Percentiles rank a stretch among this genome's conserved stretches.
These are phyloP conservation scores for Apiospora aurea DNA, from an alignment of 2,329 filamentous ascomycete species.

Conservation along the genomic window DNA sequence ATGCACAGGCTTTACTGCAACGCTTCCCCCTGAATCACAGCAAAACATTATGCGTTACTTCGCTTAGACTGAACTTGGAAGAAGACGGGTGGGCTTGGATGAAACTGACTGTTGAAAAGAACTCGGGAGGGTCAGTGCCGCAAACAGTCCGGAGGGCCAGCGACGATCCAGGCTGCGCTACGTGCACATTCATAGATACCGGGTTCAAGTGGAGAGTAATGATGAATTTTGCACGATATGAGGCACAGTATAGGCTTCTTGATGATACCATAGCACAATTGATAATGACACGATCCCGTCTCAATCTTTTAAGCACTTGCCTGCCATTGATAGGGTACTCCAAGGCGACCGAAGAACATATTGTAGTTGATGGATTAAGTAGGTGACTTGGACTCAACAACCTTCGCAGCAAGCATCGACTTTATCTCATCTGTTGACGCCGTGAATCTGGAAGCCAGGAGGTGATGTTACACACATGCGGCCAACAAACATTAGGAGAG, in stretches of 20 bases:
- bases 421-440: neutral
- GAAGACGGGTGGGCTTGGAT: neutral
- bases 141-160: neutral
- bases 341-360: neutral
- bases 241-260: conserved; percentile 19
- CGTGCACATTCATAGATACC: conserved; percentile 10
- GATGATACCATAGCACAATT: conserved; percentile 26
- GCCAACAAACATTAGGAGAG: neutral
- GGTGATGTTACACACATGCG: neutral
- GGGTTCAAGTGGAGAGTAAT: conserved; percentile 24
- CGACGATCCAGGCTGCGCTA: neutral
- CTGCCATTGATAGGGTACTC: neutral
- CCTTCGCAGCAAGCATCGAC: neutral
- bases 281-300: conserved; percentile 23
- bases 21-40: conserved; percentile 82
- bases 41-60: conserved; percentile 82
- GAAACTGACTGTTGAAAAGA: conserved; percentile 18
- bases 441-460: neutral
- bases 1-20: conserved; percentile 77
- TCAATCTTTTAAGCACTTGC: neutral
- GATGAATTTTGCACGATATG: conserved; percentile 16
- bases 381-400: too few species aligned
- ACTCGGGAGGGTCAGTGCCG: conserved; percentile 13
- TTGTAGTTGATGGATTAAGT: neutral
- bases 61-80: conserved; percentile 52